Conservation (phyloP, 1,284 basidiomycete species). For the Leccinum angustisporum region DNA sequence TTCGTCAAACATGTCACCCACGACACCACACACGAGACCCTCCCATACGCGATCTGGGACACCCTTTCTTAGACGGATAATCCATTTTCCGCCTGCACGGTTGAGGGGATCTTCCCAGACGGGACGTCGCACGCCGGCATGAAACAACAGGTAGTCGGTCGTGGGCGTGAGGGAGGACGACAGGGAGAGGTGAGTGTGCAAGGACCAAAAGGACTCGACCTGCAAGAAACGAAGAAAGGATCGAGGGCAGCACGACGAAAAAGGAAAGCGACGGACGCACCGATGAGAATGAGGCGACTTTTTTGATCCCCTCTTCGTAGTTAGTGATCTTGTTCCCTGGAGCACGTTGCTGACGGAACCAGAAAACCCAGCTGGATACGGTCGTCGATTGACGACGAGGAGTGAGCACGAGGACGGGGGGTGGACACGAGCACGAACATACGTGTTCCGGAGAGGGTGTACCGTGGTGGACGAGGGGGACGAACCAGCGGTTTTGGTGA, state of each 20-base stretch:
- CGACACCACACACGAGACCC: conserved; percentile 72
- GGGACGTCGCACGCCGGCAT: conserved; percentile 74
- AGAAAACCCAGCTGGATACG: conserved; percentile 72
- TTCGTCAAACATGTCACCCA: conserved; percentile 78
- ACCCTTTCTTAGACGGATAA: conserved; percentile 81
- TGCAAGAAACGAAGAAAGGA: conserved; percentile 27
- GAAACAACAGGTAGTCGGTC: conserved; percentile 85
- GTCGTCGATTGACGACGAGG: conserved; percentile 2
- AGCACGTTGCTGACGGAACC: conserved; percentile 80
- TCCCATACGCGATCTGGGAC: conserved; percentile 83
- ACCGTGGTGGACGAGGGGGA: conserved; percentile 36
- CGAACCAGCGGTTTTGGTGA: conserved; percentile 20
- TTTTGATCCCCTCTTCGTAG: conserved; percentile 87
- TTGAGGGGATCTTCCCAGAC: conserved; percentile 92
- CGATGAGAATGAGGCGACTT: conserved; percentile 74
- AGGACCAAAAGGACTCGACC: conserved; percentile 84
- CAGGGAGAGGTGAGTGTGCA: conserved; percentile 77
- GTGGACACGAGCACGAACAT: conserved; percentile 48
- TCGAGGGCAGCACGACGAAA: conserved; percentile 1
- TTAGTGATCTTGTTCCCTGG: conserved; percentile 78
- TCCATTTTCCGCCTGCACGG: conserved; percentile 88
- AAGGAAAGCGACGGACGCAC: conserved; percentile 42
- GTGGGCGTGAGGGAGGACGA: conserved; percentile 74
- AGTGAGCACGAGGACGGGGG: conserved; percentile 18
- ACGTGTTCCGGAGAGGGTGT: conserved; percentile 82